These are phyloP conservation scores for Glebionis coronaria DNA, from an alignment of 129 eudicot genomes.

Conservation along the genomic window DNA sequence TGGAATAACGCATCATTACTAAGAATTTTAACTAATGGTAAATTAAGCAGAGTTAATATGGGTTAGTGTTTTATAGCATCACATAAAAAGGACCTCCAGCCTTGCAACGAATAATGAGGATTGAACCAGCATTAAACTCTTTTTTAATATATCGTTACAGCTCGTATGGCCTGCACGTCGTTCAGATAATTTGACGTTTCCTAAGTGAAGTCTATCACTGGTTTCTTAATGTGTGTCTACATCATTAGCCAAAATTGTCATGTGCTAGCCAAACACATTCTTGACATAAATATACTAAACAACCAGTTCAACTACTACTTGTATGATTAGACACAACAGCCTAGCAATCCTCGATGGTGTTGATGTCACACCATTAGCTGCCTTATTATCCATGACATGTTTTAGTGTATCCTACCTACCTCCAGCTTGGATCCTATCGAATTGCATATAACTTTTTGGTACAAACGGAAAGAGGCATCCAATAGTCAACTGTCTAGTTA, in stretches of 20 bases:
- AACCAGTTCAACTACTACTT: neutral
- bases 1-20: slow-evolving; percentile 1
- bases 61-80: neutral
- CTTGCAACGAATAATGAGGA: too few relatives aligned
- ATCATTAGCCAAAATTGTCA: slow-evolving; percentile 2
- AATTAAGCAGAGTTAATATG: neutral
- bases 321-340: neutral
- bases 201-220: neutral
- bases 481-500: neutral
- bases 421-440: slow-evolving; percentile 15
- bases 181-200: neutral
- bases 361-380: neutral
- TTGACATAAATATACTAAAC: neutral
- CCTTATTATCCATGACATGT: neutral
- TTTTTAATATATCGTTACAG: neutral
- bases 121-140: too few relatives aligned
- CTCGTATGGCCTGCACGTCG: neutral
- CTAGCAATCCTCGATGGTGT: neutral
- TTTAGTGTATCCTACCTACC: neutral
- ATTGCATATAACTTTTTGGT: neutral
- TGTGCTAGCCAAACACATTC: neutral
- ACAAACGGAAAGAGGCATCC: too few relatives aligned
- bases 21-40: neutral
- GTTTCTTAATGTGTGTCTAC: neutral
- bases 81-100: too few relatives aligned